A percentile compares a stretch with the other conserved stretches of the same genome.
Evolutionary conservation across 2,329 filamentous ascomycete species (phyloP).

Genomic region (Triangularia verruculosa): DNA sequence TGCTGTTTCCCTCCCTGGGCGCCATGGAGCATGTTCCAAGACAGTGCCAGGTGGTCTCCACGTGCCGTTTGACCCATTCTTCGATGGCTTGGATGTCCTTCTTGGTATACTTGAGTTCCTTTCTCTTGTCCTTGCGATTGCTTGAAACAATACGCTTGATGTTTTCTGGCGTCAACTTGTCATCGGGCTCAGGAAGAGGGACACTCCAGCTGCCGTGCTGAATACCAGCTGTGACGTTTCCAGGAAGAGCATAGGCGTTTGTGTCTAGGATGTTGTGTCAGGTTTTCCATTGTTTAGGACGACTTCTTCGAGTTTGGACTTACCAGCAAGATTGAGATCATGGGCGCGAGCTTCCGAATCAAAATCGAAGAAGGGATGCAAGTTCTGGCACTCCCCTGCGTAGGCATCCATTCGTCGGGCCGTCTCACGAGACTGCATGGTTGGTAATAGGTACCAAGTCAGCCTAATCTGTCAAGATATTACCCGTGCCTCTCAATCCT

Average conservation of each 20-base stretch:
- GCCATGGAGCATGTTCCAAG: slow-evolving; percentile 73
- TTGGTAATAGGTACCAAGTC: too few species aligned
- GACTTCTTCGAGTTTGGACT: not conserved
- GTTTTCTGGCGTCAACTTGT: slow-evolving; percentile 41
- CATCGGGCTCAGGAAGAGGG: slow-evolving; percentile 53
- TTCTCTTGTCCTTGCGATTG: slow-evolving; percentile 57
- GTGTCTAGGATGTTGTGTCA: slow-evolving; percentile 52
- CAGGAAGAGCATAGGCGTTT: slow-evolving; percentile 69
- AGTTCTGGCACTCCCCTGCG: slow-evolving; percentile 66
- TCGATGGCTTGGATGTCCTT: slow-evolving; percentile 64
- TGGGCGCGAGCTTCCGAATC: slow-evolving; percentile 66
- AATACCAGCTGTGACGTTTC: slow-evolving; percentile 68
- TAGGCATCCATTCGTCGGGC: slow-evolving; percentile 75
- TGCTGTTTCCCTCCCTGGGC: slow-evolving; percentile 70
- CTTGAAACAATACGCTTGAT: slow-evolving; percentile 54
- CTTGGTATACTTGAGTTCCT: slow-evolving; percentile 64
- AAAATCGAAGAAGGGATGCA: slow-evolving; percentile 71
- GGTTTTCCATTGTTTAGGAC: not conserved
- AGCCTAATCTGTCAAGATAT: too few species aligned
- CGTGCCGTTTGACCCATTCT: slow-evolving; percentile 68
- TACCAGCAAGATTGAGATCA: slow-evolving; percentile 64
- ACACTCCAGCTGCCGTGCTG: slow-evolving; percentile 71
- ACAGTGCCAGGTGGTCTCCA: slow-evolving; percentile 73
- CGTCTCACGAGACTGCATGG: slow-evolving; percentile 63
- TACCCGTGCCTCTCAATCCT: too few species aligned